Base-by-base conservation (phyloP, 73 alveolate genomes). In the Urostyla sp. region DNA sequence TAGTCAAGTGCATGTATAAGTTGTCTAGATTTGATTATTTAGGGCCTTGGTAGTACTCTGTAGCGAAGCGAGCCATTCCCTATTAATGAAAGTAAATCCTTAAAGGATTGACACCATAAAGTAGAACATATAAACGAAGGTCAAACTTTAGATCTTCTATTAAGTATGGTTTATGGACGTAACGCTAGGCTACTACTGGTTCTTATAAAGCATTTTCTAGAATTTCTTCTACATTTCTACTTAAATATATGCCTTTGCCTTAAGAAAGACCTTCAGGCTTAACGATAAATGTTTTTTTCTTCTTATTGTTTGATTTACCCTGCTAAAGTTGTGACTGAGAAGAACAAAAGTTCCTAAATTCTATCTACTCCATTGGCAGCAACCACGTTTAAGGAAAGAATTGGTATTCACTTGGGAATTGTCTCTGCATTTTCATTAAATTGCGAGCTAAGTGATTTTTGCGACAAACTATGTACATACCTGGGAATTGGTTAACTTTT, bases 141-240 rank as follows among this genome's bases (percentile, higher is more conserved):
- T 97, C 99, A 75, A 97, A 97, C 88, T 97, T 97, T 58, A 94
- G 87, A 18, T 97, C 99, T 56, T 96, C 99, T 21, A 97, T 89
- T 58, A 97, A 79, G 76, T 77, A 94, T 20, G 99, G 99, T 58
- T 82, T 88, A 8, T 91, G 56, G 3, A 97, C 72, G 88, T 97
- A 97, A 80, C 91, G 91, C 77, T 97, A 94, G 21, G 96, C 99
- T n/a, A 97, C 95, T 8, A 63, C 79, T 63, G 10, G 53, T n/a
- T 63, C 79, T 34, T 4, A 23, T n/a, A 3, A 63, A 6, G 44
- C 1, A 24, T 63, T 46, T 21, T 34, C 24, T 5, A 1, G 23
- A 10, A 63, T 63, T 20, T 63, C 79, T 11, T 63, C 79, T 2
- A 63, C 50, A 27, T 63, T 63, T 27, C 44, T 63, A n/a, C 61